Percentiles rank a stretch among this genome's conserved stretches.
Conservation (phyloP, 179 eudicot genomes). For the Gypsophila paniculata region DNA sequence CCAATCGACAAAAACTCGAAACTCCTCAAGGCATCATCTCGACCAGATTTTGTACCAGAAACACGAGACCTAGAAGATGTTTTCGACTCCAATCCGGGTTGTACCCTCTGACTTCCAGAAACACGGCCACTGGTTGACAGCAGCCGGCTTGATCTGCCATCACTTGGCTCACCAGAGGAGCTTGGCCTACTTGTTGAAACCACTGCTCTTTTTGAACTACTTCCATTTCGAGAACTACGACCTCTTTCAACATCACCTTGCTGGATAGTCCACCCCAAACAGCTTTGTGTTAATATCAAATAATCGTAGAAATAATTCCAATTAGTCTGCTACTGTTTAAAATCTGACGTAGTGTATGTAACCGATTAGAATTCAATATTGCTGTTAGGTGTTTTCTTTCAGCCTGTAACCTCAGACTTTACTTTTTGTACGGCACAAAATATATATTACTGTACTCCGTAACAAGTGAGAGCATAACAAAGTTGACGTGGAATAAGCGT, state of each 20-base stretch:
- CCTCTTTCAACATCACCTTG: conserved; percentile 52
- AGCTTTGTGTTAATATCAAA: neutral
- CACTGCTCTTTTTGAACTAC: conserved; percentile 51
- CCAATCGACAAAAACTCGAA: conserved; percentile 52
- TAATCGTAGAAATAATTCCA: conserved; percentile 3
- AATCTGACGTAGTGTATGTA: no score
- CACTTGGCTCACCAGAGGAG: conserved; percentile 56
- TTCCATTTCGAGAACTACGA: conserved; percentile 45
- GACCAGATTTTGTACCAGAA: conserved; percentile 37
- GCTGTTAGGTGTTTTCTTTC: no score
- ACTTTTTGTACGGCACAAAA: no score
- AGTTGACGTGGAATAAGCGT: neutral
- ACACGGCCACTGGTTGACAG: conserved; percentile 48
- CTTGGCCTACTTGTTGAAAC: conserved; percentile 47
- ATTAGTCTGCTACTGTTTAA: no score
- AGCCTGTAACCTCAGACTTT: no score
- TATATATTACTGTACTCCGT: no score
- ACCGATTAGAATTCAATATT: no score
- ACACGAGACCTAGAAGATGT: conserved; percentile 42
- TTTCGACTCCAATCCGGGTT: conserved; percentile 53
- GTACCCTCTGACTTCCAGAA: conserved; percentile 53
- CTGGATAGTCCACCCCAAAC: conserved; percentile 25
- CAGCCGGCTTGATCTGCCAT: conserved; percentile 44
- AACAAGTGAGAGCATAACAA: neutral
- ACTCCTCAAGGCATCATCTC: conserved; percentile 48